Percentiles rank a stretch among this genome's conserved stretches.
These are phyloP conservation scores for Phyllosticta citrichinensis DNA, from an alignment of 2,329 filamentous ascomycete genomes.

Conservation along the genomic window DNA sequence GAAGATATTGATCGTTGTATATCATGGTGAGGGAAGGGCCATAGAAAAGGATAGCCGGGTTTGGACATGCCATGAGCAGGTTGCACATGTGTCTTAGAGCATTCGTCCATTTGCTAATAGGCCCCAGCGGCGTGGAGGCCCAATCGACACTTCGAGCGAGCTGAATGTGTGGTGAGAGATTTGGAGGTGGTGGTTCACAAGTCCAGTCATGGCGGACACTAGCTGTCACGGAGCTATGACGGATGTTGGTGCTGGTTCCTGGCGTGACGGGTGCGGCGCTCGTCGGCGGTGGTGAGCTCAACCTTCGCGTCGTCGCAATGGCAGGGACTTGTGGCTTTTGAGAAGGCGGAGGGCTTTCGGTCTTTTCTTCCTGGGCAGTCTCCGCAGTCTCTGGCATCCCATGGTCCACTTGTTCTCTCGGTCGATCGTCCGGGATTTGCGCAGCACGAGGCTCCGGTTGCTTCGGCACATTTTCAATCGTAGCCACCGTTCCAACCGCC, in stretches of 20 bases:
- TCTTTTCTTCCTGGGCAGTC: not conserved
- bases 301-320: not conserved
- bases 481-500: not conserved
- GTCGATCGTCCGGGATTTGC: not conserved
- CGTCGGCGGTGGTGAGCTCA: constrained; percentile 1
- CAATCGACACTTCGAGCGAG: constrained; percentile 63
- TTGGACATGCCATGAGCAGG: constrained; percentile 50
- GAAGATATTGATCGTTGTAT: constrained; percentile 58
- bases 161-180: constrained; percentile 55
- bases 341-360: not conserved
- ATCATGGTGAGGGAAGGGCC: constrained; percentile 54
- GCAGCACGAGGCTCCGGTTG: not conserved
- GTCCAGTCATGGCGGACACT: constrained; percentile 9
- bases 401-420: not conserved
- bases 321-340: not conserved
- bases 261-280: constrained; percentile 3
- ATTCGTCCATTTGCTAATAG: constrained; percentile 57
- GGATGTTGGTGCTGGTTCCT: constrained; percentile 3
- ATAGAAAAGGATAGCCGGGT: constrained; percentile 47
- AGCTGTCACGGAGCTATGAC: not conserved
- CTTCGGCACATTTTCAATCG: not conserved
- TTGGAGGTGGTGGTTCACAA: constrained; percentile 11
- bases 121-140: constrained; percentile 59
- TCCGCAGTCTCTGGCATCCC: not conserved
- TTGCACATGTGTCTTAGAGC: constrained; percentile 68